These are phyloP conservation scores for Caryopteris hybrid DNA, from an alignment of 305 asterid genomes.

Conservation along the genomic window DNA sequence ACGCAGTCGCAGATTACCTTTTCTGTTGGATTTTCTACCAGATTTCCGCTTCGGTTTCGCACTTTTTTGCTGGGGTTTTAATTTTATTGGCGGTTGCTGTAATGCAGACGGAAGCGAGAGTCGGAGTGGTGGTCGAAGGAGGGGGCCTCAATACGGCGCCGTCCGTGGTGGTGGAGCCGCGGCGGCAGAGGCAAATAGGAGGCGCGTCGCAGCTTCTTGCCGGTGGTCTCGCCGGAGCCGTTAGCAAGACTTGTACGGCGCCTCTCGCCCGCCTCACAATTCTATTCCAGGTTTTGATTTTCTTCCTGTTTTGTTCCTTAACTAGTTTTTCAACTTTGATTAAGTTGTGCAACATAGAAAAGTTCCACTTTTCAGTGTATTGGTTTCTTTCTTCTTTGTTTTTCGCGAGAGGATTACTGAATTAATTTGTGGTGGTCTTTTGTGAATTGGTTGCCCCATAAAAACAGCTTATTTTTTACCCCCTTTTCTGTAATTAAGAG, in stretches of 20 bases:
- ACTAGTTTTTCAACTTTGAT: not conserved
- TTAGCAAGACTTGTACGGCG: conserved; percentile 88
- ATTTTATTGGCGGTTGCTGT: conserved; percentile 5
- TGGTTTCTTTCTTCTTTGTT: not conserved
- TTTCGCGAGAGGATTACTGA: not conserved
- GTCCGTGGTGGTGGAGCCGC: conserved; percentile 48
- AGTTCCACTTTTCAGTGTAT: not conserved
- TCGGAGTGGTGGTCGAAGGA: conserved; percentile 64
- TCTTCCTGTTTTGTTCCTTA: not conserved
- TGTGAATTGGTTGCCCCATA: not conserved
- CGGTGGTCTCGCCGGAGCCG: conserved; percentile 88
- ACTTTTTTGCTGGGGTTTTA: not conserved
- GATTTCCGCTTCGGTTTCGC: not conserved
- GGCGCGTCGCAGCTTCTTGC: conserved; percentile 70
- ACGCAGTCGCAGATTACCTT: not conserved
- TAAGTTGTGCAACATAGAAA: not conserved
- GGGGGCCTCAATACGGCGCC: conserved; percentile 40
- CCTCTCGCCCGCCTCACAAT: conserved; percentile 90
- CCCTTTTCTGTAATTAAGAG: not conserved
- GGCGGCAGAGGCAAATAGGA: conserved; percentile 46
- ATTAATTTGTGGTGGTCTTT: conserved; percentile 1
- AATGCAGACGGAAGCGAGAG: conserved; percentile 82
- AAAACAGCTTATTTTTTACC: not conserved
- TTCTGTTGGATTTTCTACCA: not conserved
- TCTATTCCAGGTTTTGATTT: conserved; percentile 60